Conservation (phyloP, 345 rosid species). For the thale cress (Arabidopsis thaliana) region TAIR10.1 NC_003076.8:4822001-4822500, state of each 20-base stretch:
- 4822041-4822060: background rate
- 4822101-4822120: background rate
- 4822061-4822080: background rate
- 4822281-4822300: background rate
- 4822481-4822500: constrained; percentile 94
- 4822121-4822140: background rate
- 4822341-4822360: background rate
- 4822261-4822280: background rate
- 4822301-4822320: background rate
- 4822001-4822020: constrained; percentile 88
- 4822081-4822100: background rate
- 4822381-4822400: background rate
- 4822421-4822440: background rate
- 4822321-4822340: background rate
- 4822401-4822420: background rate
- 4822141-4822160: background rate
- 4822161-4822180: background rate
- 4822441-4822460: background rate
- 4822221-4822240: too few relatives aligned
- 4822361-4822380: background rate
- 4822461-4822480: constrained; percentile 60
- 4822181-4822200: too few relatives aligned
- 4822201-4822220: too few relatives aligned
- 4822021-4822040: constrained; percentile 59
- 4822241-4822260: too few relatives aligned